Evolutionary conservation across 352 stramenopile species (phyloP), one percentile per base, ranked within the genome.

Genomic region (Phytophthora syringae): DNA sequence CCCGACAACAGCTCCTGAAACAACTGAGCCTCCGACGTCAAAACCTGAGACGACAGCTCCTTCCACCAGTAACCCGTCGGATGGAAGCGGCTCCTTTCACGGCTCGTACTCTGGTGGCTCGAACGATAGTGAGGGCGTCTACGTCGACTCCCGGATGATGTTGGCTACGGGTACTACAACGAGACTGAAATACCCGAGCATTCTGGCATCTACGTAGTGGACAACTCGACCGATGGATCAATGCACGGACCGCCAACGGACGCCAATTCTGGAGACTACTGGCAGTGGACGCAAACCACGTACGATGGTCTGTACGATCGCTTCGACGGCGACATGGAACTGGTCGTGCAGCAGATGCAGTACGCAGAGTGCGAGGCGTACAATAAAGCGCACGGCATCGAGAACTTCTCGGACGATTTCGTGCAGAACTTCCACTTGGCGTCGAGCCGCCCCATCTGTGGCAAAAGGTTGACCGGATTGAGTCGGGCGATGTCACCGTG

Each of bases 291-390:
- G 21, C 40, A 80, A 53, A 74, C 61, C 13, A 77, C 70, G 11
- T 88, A 86, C 61, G 58, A 82, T 11, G 76, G 76, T 3, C 68
- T 88, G 4, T 77, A 76, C 47, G 54, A 66, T 21, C 73, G 72
- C 39, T 83, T 88, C 49, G 63, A 82, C 34, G 79, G 76, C 40
- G 67, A 86, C 68, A 76, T 88, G 50, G 64, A 70, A 24, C 72
- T 88, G 12, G 76, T 88, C n/a, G 48, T 70, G 15, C 60, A 84
- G 72, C 79, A 88, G 44, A 69, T 88, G 68, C 62, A 79, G n/a
- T 68, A 84, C 24, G 60, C 72, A 7, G 79, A 88, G 43, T 84
- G 77, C 48, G 52, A 78, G 55, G 62, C 76, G 40, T 88, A 75
- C 68, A 57, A 68, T 55, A 74, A 74, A 32, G 66, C 70, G 13